A percentile compares a stretch with the other conserved stretches of the same genome.
phyloP scores from a whole-genome alignment of 2,329 filamentous ascomycete species.

The Apiospora hydei region DNA sequence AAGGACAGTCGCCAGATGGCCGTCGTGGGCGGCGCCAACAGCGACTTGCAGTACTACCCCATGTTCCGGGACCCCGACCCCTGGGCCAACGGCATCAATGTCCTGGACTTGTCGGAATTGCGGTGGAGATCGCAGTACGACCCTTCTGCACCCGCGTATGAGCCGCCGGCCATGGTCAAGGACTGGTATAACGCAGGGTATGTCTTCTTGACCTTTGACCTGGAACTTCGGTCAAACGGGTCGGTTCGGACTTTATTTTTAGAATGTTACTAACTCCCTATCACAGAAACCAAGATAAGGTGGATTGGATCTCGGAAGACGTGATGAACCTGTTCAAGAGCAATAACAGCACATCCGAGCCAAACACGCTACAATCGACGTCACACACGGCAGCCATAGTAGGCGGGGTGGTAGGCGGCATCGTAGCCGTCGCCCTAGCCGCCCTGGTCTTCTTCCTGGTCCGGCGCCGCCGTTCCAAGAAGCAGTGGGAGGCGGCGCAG shows the following conservation, averaged over 20 bases:
- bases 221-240: neutral
- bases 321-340: slow-evolving; percentile 21
- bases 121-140: slow-evolving; percentile 24
- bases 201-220: neutral
- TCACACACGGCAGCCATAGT: slow-evolving; percentile 8
- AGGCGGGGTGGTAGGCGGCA: slow-evolving; percentile 21
- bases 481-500: slow-evolving; percentile 1
- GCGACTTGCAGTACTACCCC: neutral
- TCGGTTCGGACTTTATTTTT: neutral
- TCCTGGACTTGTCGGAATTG: slow-evolving; percentile 22
- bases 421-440: neutral
- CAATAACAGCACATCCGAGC: neutral
- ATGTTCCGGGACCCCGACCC: slow-evolving; percentile 22
- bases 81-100: slow-evolving; percentile 25
- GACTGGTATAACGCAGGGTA: slow-evolving; percentile 28
- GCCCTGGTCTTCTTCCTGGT: neutral
- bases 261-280: neutral
- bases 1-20: slow-evolving; percentile 24
- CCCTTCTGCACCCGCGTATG: slow-evolving; percentile 13
- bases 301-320: neutral
- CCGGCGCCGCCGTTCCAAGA: neutral
- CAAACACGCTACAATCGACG: too few species aligned
- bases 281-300: slow-evolving; percentile 13
- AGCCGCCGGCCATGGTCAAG: slow-evolving; percentile 20
- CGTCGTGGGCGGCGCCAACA: slow-evolving; percentile 24